Base-by-base conservation (phyloP, 108 stramenopile species). In the Pseudonitzschia multistriata region DNA sequence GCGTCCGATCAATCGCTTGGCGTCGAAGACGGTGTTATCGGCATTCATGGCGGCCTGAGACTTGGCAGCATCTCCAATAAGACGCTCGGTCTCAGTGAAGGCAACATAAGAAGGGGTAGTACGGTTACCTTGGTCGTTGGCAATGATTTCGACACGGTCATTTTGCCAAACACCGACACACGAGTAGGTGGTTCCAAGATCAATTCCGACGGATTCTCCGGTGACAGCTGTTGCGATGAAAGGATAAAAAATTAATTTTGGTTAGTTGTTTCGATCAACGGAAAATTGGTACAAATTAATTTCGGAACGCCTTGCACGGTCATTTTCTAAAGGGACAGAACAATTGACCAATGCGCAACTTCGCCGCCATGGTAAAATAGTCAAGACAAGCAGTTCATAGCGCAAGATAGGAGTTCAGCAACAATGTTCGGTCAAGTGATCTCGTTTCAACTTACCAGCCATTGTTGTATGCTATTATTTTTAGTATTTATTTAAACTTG, bases 101-200 rank as follows among this genome's bases (percentile, higher is more conserved):
- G 98, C 97, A 50, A 99, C 97, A 79, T 99, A 99, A 52, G 96
- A 97, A 24, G 98, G 98, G 24, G 98, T 98, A 79, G 97, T 99
- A 65, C 98, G 95, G 93, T 99, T 99, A 66, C 98, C 98, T 78
- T 98, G 97, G 81, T 99, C 97, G 81, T 97, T 97, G 82, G 97
- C 95, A 79, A 99, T 98, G 85, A 99, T 98, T 80, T 99, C 97
- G 49, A 99, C 98, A 72, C 96, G 95, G 74, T 98, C 98, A 72
- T 98, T 98, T 81, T 98, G 96, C 97, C 97, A 99, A 33, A 98
- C 57, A 33, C 57, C 57, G n/a, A 59, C 57, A 59, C 57, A 59
- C n/a, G 57, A 59, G 34, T 59, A 59, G 57, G 57, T 59, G 57
- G 57, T 59, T 59, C 57, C 57, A 63, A 96, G 79, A 72, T 96